phyloP scores from a whole-genome alignment of 1,284 basidiomycete species.

The Anthracocystis setariae region DNA sequence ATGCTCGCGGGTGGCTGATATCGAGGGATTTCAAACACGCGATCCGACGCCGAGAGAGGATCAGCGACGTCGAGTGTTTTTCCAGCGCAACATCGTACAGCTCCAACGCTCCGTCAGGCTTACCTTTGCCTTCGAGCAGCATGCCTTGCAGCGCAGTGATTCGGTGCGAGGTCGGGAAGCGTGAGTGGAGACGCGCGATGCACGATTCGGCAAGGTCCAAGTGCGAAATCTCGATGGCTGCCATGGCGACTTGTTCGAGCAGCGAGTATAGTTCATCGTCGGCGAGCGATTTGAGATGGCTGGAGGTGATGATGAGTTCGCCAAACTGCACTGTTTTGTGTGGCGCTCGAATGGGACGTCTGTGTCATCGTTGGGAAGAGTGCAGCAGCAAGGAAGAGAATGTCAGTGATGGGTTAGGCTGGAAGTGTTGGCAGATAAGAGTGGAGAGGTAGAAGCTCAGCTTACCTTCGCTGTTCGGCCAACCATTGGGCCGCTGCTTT shows the following conservation, averaged over 20 bases:
- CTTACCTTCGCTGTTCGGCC: slow-evolving; percentile 55
- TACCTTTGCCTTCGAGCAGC: slow-evolving; percentile 79
- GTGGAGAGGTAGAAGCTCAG: no score
- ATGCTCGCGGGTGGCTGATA: slow-evolving; percentile 4
- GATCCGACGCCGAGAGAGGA: slow-evolving; percentile 84
- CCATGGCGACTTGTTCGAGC: slow-evolving; percentile 86
- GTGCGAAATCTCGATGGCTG: slow-evolving; percentile 83
- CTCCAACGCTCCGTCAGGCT: slow-evolving; percentile 71
- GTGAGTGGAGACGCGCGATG: slow-evolving; percentile 75
- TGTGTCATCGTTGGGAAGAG: neutral
- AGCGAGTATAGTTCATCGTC: slow-evolving; percentile 75
- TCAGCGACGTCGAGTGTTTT: slow-evolving; percentile 78
- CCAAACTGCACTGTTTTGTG: slow-evolving; percentile 78
- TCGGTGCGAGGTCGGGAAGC: slow-evolving; percentile 84
- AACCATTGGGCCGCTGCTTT: slow-evolving; percentile 54
- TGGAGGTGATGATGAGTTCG: slow-evolving; percentile 71
- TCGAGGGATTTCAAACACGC: slow-evolving; percentile 71
- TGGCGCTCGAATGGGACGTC: slow-evolving; percentile 72
- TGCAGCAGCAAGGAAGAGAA: neutral
- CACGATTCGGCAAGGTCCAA: slow-evolving; percentile 82
- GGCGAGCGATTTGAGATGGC: slow-evolving; percentile 70
- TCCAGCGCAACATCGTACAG: slow-evolving; percentile 78
- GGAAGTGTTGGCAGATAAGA: neutral
- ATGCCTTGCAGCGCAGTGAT: slow-evolving; percentile 86
- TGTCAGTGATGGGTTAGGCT: neutral